Conservation (phyloP, 345 rosid species). For the Ceriops decandra region DNA sequence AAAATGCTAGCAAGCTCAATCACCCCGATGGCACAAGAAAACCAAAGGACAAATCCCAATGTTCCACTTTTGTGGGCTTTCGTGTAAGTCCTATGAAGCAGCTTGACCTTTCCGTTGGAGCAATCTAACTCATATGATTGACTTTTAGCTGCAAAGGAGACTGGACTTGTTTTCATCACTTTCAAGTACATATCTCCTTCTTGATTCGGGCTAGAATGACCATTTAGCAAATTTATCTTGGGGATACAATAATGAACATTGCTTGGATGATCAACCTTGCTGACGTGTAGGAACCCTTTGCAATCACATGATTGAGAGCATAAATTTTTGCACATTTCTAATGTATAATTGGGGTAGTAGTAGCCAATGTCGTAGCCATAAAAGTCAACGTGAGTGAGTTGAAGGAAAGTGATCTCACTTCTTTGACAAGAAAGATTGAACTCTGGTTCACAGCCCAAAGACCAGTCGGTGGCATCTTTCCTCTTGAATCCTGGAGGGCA, state of each 20-base stretch:
- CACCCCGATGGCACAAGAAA: not conserved
- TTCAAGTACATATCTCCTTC: constrained; percentile 23
- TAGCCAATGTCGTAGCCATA: constrained; percentile 22
- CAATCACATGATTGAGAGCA: constrained; percentile 31
- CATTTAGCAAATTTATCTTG: constrained; percentile 24
- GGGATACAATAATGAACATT: constrained; percentile 15
- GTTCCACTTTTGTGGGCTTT: constrained; percentile 3
- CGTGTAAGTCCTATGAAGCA: not conserved
- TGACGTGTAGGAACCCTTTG: constrained; percentile 20
- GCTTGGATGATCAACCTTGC: not conserved
- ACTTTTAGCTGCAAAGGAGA: too few relatives aligned
- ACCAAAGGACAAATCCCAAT: not conserved
- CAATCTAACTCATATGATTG: not conserved
- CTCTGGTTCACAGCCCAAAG: constrained; percentile 28
- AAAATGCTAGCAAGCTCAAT: constrained; percentile 2
- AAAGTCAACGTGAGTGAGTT: constrained; percentile 25
- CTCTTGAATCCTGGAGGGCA: constrained; percentile 31
- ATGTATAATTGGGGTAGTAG: not conserved
- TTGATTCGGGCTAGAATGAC: not conserved
- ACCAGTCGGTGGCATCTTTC: constrained; percentile 21
- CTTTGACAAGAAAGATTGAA: constrained; percentile 13
- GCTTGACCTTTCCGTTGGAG: not conserved
- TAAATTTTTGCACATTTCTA: constrained; percentile 9
- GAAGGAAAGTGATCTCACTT: constrained; percentile 10
- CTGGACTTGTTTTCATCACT: constrained; percentile 9